Percentiles rank a stretch among this genome's conserved stretches.
These are phyloP conservation scores for Xylaria sp. DNA, from an alignment of 2,329 filamentous ascomycete species.

Conservation along the genomic window DNA sequence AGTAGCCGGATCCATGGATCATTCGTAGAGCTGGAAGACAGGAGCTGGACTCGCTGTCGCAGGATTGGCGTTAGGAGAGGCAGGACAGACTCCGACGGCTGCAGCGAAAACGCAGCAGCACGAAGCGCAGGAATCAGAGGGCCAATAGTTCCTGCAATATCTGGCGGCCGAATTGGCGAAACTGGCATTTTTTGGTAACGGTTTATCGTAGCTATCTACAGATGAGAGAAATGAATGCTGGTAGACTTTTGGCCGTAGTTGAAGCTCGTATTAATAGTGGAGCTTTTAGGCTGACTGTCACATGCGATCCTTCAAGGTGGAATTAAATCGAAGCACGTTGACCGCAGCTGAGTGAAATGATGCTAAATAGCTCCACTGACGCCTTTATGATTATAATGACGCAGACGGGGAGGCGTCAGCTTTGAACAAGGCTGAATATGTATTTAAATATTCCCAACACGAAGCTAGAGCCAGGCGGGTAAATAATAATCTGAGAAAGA, in stretches of 20 bases:
- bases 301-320: slow-evolving; percentile 28
- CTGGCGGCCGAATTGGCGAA: slow-evolving; percentile 56
- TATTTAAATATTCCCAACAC: background rate
- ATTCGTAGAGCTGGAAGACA: slow-evolving; percentile 65
- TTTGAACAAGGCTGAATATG: background rate
- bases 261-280: slow-evolving; percentile 25
- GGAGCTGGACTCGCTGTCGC: slow-evolving; percentile 72
- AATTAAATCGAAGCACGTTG: slow-evolving; percentile 16
- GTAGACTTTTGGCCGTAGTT: background rate
- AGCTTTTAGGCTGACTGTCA: slow-evolving; percentile 36
- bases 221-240: background rate
- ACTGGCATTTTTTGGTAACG: slow-evolving; percentile 44
- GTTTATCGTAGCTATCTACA: slow-evolving; percentile 13
- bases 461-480: background rate
- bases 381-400: slow-evolving; percentile 1
- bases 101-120: slow-evolving; percentile 66
- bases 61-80: slow-evolving; percentile 73
- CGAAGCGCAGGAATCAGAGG: slow-evolving; percentile 70
- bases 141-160: slow-evolving; percentile 61
- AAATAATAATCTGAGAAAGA: slow-evolving; percentile 4
- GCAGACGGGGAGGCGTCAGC: slow-evolving; percentile 12
- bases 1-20: slow-evolving; percentile 80
- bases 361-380: slow-evolving; percentile 16
- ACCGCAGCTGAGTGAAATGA: background rate
- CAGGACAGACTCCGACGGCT: slow-evolving; percentile 67